Conservation (phyloP, 768 basidiomycete genomes). For the Cystobasidium onofrii region DNA sequence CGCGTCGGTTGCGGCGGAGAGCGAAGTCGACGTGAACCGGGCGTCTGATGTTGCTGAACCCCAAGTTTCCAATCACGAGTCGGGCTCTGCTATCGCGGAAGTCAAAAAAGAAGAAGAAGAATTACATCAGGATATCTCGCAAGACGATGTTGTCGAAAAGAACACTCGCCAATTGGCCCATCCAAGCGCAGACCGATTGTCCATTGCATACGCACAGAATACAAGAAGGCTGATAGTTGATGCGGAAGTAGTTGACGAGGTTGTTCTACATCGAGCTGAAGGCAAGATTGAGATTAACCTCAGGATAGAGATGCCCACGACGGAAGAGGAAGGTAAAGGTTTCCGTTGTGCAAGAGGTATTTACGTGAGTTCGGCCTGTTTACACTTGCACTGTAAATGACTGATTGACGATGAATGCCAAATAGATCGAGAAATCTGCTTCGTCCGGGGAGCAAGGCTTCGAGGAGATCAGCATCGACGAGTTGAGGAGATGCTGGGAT, state of each 20-base stretch:
- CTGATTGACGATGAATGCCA: not conserved
- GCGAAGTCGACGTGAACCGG: not conserved
- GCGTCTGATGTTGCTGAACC: not conserved
- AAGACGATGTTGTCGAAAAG: not conserved
- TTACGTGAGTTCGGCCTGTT: conserved; percentile 53
- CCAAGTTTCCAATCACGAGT: not conserved
- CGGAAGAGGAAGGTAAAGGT: conserved; percentile 31
- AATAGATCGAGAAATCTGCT: conserved; percentile 34
- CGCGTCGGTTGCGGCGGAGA: not conserved
- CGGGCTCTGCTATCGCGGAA: no score
- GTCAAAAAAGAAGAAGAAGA: not conserved
- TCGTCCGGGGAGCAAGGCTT: conserved; percentile 32
- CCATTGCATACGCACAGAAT: conserved; percentile 88
- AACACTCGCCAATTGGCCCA: not conserved
- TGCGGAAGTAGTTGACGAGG: conserved; percentile 70
- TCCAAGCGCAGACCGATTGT: conserved; percentile 51
- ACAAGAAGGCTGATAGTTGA: conserved; percentile 78
- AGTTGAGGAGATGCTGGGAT: not conserved
- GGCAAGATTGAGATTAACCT: conserved; percentile 72
- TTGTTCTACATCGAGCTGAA: conserved; percentile 70
- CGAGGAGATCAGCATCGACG: not conserved
- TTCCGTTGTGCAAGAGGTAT: conserved; percentile 57
- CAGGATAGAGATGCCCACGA: conserved; percentile 23
- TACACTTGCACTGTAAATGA: not conserved
- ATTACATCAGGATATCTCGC: not conserved